Evolutionary conservation across 768 basidiomycete species (phyloP), one percentile per base, ranked within the genome.

Genomic region (Mycena pura): DNA sequence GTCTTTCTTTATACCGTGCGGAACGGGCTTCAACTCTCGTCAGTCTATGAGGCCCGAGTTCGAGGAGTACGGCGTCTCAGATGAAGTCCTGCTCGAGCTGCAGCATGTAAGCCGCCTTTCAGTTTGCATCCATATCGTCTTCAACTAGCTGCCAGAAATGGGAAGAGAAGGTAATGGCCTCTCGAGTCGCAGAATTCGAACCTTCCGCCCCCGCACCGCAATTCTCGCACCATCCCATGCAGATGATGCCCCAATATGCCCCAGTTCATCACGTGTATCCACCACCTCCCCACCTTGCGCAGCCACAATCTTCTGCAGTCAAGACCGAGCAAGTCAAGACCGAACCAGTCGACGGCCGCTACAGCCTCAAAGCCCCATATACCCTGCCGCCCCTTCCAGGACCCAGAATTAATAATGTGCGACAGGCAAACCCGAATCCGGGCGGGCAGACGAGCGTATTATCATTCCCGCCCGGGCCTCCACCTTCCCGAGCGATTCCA

Each of bases 141-240:
- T 56, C 43, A 44, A 40, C 58, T 56, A 60, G 57, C 62, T 70
- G 53, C 32, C 76, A 98, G 93, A 94, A 93, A 90, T 99, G 97
- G 97, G 92, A 99, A 74, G 84, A 82, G 71, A 97, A 97, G 74
- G 89, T 99, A 47, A 85, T 97, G 36, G 89, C 89, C n/a, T 96
- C 94, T 3, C 89, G 91, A 69, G 96, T 97, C 21, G 97, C 97
- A 50, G 94, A 98, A 67, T 99, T 97, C 73, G 92, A 93, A 72
- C 77, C 85, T 17, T 73, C 79, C 8, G 68, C 76, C 14, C 72
- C 80, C 2, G 67, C 76, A 6, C 74, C 82, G 4, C 82, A 79
- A 41, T 83, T 82, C 27, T 76, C 79, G 1, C 82, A 84, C 11
- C 89, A 87, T 73, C 80, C 85, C 19, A 84, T 88, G 73, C 86